Conservation (phyloP, 345 rosid genomes). For the Bruguiera gymnorhiza region DNA sequence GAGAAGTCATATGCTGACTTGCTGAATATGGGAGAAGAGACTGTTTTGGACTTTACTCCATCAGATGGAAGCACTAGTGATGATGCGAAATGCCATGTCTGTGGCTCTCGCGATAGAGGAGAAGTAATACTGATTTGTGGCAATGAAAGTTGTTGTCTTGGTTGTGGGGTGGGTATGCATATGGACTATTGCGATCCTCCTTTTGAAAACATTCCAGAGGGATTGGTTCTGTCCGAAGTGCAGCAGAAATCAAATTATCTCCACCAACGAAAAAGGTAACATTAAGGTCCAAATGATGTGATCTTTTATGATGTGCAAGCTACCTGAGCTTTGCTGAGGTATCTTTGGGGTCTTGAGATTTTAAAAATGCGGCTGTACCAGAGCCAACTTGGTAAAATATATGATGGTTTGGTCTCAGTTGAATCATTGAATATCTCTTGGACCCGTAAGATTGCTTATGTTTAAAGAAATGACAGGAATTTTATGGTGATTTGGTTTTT, state of each 20-base stretch:
- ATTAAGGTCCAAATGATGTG: neutral
- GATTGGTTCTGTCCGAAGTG: constrained; percentile 72
- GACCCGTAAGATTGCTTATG: too few species aligned
- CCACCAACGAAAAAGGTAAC: constrained; percentile 16
- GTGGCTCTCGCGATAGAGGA: constrained; percentile 47
- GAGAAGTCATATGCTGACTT: constrained; percentile 55
- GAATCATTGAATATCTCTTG: too few species aligned
- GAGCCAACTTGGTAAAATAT: too few species aligned
- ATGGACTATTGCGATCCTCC: constrained; percentile 69
- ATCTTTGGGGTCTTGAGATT: too few species aligned
- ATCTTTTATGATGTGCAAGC: too few species aligned
- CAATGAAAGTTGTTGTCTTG: constrained; percentile 45
- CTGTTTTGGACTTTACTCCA: constrained; percentile 12
- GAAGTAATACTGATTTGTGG: constrained; percentile 79
- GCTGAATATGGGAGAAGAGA: constrained; percentile 40
- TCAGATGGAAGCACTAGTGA: constrained; percentile 5
- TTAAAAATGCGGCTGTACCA: too few species aligned
- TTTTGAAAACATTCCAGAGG: constrained; percentile 45
- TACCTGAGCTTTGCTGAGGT: too few species aligned
- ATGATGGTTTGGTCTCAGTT: too few species aligned
- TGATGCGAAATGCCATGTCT: constrained; percentile 44
- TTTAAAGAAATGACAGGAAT: too few species aligned
- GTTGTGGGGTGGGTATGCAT: constrained; percentile 61
- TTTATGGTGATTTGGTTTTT: too few species aligned
- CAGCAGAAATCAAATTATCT: constrained; percentile 8